These are phyloP conservation scores for Pseudozyma sp. DNA, from an alignment of 1,284 basidiomycete species.

Conservation along the genomic window DNA sequence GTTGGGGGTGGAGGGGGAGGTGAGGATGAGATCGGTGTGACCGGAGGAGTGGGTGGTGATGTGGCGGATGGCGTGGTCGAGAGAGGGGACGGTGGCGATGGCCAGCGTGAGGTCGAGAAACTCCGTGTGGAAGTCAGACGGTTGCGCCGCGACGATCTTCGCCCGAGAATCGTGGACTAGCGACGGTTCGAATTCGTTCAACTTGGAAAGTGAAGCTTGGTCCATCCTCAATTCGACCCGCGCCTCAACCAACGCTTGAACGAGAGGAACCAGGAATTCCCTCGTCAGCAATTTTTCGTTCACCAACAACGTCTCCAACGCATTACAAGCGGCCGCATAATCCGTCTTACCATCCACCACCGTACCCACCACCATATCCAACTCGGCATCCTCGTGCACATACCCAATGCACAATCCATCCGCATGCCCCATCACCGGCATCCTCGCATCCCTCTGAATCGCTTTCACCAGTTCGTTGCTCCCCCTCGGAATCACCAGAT, in stretches of 20 bases:
- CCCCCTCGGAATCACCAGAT: slow-evolving; percentile 95
- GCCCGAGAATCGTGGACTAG: slow-evolving; percentile 59
- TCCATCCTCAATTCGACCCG: slow-evolving; percentile 87
- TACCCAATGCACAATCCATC: slow-evolving; percentile 93
- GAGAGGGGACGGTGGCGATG: slow-evolving; percentile 79
- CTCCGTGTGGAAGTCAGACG: slow-evolving; percentile 83
- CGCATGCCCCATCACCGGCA: slow-evolving; percentile 99
- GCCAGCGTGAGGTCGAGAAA: slow-evolving; percentile 75
- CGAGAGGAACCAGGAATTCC: slow-evolving; percentile 81
- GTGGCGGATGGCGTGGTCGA: slow-evolving; percentile 81
- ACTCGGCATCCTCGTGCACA: slow-evolving; percentile 83
- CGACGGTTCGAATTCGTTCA: background rate
- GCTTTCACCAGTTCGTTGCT: slow-evolving; percentile 88
- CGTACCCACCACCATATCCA: slow-evolving; percentile 82
- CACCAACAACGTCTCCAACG: slow-evolving; percentile 88
- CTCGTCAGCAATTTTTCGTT: slow-evolving; percentile 73
- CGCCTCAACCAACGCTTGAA: slow-evolving; percentile 76
- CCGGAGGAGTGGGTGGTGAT: slow-evolving; percentile 94
- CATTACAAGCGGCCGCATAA: slow-evolving; percentile 96
- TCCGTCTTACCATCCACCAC: slow-evolving; percentile 93
- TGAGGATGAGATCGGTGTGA: slow-evolving; percentile 91
- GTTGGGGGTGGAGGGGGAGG: slow-evolving; percentile 26
- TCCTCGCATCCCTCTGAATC: slow-evolving; percentile 90
- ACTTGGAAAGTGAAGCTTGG: slow-evolving; percentile 52
- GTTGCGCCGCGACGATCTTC: slow-evolving; percentile 50